Evolutionary conservation across 768 basidiomycete species (phyloP), one percentile per base, ranked within the genome.

Genomic region (Tephrocybe sp.): DNA sequence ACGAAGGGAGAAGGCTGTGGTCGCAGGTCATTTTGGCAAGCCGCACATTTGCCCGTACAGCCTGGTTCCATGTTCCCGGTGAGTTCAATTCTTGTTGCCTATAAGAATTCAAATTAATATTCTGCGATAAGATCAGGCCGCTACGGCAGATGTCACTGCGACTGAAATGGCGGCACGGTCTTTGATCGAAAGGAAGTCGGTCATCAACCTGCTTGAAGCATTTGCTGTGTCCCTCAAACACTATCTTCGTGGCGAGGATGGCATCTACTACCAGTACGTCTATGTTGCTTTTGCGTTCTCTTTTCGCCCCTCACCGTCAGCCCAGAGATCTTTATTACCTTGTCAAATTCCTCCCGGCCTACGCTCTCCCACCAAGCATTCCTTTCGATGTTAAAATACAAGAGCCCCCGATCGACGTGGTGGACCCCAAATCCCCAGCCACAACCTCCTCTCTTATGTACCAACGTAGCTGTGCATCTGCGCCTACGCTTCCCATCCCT

Each of bases 21-120:
- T 83, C 84, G 3, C 79, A 84, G 54, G 83, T 88, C n/a, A 77
- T 82, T 40, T 64, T 81, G 24, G 75, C 74, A 17, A 73, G 67
- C 57, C 76, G 85, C 33, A 82, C 77, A 2, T 73, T 87, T 62
- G 75, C 85, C 0, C 72, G 87, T 15, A 74, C 77, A 0, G 73
- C 83, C 7, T 88, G 86, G 86, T 82, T 87, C 65, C 85, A 86
- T 66, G 74, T 86, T 7, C 79, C 80, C 17, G 73, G 84, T 83
- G 59, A 23, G 73, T 55, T 10, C 7, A 33, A 21, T 7, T 18
- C 17, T 15, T 11, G 8, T 36, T 4, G 6, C 9, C 4, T 4
- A 36, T 36, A 4, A 15, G 9, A 4, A 36, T 15, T 36, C 4
- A 11, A 7, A 17, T 36, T 6, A 36, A 15, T 36, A 11, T 15